A percentile compares a stretch with the other conserved stretches of the same genome.
Conservation (phyloP, 495 filamentous ascomycete species). For the Bombardia bombarda region DNA sequence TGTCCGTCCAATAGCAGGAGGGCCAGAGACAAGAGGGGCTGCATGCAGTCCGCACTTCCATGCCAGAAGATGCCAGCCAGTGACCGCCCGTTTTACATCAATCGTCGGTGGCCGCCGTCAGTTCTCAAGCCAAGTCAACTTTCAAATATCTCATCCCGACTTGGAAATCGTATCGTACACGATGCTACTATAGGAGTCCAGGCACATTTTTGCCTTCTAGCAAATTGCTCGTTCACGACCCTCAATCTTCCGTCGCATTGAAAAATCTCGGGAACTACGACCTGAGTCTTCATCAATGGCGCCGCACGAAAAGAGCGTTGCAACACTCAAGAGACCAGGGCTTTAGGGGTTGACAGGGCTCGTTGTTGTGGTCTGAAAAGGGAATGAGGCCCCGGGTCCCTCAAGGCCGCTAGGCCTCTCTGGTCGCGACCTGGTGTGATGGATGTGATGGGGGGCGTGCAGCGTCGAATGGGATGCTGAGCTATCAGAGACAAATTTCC, state of each 20-base stretch:
- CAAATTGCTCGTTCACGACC: too few species aligned
- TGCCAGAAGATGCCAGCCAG: too few species aligned
- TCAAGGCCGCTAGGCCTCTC: slow-evolving; percentile 14
- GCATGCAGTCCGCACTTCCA: too few species aligned
- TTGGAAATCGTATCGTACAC: too few species aligned
- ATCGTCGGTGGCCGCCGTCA: too few species aligned
- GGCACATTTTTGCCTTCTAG: too few species aligned
- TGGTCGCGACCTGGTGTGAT: slow-evolving; percentile 18
- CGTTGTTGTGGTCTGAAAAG: slow-evolving; percentile 11
- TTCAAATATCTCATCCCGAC: too few species aligned
- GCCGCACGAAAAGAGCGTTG: slow-evolving; percentile 6
- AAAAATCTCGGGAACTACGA: slow-evolving; percentile 10
- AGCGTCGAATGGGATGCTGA: slow-evolving; percentile 20
- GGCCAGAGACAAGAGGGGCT: too few species aligned
- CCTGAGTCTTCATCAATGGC: slow-evolving; percentile 8
- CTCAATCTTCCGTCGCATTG: slow-evolving; percentile 1
- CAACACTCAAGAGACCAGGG: not conserved
- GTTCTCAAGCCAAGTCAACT: too few species aligned
- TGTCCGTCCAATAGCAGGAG: too few species aligned
- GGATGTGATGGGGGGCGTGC: slow-evolving; percentile 11
- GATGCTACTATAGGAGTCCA: too few species aligned
- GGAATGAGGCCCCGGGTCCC: slow-evolving; percentile 4
- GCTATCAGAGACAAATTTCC: slow-evolving; percentile 21
- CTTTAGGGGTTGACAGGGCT: not conserved
- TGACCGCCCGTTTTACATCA: too few species aligned